phyloP scores from a whole-genome alignment of 106 monocot species.

The Alisma plantagoaquatica region DNA sequence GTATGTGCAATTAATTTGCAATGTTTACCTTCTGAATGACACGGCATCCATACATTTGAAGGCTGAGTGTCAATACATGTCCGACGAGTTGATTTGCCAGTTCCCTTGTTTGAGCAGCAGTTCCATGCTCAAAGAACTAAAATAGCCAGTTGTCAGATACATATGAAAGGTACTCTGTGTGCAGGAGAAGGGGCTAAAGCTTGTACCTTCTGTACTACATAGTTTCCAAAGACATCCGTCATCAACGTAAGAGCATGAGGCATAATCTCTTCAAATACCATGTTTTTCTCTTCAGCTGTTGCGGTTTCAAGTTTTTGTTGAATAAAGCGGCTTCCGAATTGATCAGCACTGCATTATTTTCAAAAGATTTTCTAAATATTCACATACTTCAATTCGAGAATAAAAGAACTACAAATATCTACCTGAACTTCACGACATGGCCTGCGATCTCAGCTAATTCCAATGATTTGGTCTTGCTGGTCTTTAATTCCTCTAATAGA shows the following conservation, averaged over 20 bases:
- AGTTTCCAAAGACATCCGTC: constrained; percentile 95
- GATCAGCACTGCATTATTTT: constrained; percentile 45
- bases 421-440: constrained; percentile 99
- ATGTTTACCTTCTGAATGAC: constrained; percentile 93
- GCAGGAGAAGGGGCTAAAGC: neutral
- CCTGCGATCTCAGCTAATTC: constrained; percentile 87
- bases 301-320: constrained; percentile 87
- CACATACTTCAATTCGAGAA: neutral
- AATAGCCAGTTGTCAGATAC: no score
- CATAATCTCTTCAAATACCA: constrained; percentile 67
- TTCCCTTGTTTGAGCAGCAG: constrained; percentile 54
- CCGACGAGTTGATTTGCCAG: constrained; percentile 48
- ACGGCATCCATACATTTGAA: constrained; percentile 85
- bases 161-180: neutral
- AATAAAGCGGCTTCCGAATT: constrained; percentile 84
- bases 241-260: constrained; percentile 51
- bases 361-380: neutral
- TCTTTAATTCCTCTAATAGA: constrained; percentile 89
- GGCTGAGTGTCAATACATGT: constrained; percentile 58
- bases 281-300: constrained; percentile 52
- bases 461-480: constrained; percentile 77
- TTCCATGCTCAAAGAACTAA: constrained; percentile 87
- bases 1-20: no score
- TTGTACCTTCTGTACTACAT: constrained; percentile 89
- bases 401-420: neutral